Percentiles rank a stretch among this genome's conserved stretches.
These are phyloP conservation scores for Zizania latifolia DNA, from an alignment of 176 grass and related monocot genomes.

Conservation along the genomic window DNA sequence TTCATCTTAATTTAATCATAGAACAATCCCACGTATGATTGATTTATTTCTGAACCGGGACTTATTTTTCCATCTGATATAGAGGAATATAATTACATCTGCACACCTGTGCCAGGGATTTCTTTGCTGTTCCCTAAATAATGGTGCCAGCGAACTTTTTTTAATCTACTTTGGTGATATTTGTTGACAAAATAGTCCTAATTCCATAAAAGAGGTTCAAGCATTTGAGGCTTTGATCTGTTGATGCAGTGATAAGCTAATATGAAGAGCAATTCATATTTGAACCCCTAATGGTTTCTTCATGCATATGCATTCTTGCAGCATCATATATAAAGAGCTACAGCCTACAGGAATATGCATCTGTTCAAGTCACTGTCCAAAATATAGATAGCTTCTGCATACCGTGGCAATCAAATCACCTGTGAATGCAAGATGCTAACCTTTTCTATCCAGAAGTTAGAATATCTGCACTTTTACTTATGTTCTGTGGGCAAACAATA, in stretches of 20 bases:
- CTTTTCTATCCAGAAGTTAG: slow-evolving; percentile 46
- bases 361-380: slow-evolving; percentile 47
- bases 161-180: not conserved
- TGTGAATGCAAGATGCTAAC: slow-evolving; percentile 39
- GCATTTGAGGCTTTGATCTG: not conserved
- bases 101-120: not conserved
- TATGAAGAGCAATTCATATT: not conserved
- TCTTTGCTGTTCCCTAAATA: not conserved
- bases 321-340: slow-evolving; percentile 28
- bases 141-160: slow-evolving; percentile 9
- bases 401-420: slow-evolving; percentile 65
- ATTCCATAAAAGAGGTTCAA: slow-evolving; percentile 16
- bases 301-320: slow-evolving; percentile 5
- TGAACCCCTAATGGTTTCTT: slow-evolving; percentile 19
- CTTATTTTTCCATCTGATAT: not conserved
- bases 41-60: not conserved
- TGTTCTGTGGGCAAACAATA: slow-evolving; percentile 31
- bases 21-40: not conserved
- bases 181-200: slow-evolving; percentile 1
- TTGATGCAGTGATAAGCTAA: not conserved
- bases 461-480: slow-evolving; percentile 55
- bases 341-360: slow-evolving; percentile 44
- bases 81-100: not conserved
- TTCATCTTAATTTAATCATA: slow-evolving; percentile 2
- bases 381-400: slow-evolving; percentile 56